phyloP scores from a whole-genome alignment of 179 eudicot species.

The Camellia oleifera region DNA sequence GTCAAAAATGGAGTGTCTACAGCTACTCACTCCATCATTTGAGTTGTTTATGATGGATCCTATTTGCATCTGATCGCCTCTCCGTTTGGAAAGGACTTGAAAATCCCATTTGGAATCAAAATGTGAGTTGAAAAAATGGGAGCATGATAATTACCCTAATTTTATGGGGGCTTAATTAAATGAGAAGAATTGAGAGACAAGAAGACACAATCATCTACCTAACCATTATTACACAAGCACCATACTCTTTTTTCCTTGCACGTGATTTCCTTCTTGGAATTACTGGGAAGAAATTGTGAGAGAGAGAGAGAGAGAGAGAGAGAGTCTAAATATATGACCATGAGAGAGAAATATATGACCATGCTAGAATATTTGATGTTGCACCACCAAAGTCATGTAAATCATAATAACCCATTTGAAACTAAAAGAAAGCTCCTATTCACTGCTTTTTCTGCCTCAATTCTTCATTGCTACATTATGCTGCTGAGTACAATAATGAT shows the following conservation, averaged over 20 bases:
- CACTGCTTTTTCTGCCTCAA: background rate
- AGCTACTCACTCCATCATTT: too few species aligned
- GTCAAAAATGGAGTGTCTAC: too few species aligned
- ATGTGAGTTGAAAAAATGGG: background rate
- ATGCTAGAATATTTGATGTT: background rate
- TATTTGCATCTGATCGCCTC: background rate
- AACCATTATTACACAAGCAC: conserved; percentile 27
- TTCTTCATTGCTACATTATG: too few species aligned
- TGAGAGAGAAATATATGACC: too few species aligned
- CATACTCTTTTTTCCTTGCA: conserved; percentile 8
- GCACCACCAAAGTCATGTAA: background rate
- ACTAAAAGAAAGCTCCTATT: background rate
- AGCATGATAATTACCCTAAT: conserved; percentile 4
- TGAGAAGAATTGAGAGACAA: background rate
- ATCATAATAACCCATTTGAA: background rate
- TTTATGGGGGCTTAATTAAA: background rate
- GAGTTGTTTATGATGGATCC: background rate
- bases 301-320: background rate
- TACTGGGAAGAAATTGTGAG: background rate
- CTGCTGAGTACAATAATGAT: too few species aligned
- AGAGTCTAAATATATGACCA: background rate
- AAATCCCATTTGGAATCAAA: too few species aligned
- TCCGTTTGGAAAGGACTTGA: background rate
- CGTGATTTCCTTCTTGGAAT: background rate
- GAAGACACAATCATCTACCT: conserved; percentile 28